phyloP scores from a whole-genome alignment of 2,329 filamentous ascomycete species.

The Rosellinia necatrix region DNA sequence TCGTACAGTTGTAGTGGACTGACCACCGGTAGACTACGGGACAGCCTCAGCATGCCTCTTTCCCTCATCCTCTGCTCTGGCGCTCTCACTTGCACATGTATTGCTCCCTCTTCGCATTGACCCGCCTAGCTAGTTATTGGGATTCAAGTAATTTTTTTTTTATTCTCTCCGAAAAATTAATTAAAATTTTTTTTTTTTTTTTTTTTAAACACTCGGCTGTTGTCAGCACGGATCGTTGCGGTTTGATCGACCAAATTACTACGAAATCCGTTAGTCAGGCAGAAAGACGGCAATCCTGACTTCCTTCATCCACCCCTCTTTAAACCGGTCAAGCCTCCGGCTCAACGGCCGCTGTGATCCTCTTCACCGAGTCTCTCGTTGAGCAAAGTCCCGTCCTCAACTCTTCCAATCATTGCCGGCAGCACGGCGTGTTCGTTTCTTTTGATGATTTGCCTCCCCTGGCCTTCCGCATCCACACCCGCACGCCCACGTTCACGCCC shows the following conservation, averaged over 20 bases:
- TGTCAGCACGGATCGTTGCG: constrained; percentile 28
- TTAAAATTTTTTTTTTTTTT: too few relatives aligned
- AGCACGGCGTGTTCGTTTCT: constrained; percentile 34
- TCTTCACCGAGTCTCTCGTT: constrained; percentile 41
- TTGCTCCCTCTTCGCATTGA: constrained; percentile 21
- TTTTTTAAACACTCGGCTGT: constrained; percentile 19
- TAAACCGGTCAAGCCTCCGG: constrained; percentile 42
- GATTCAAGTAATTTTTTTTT: constrained; percentile 20
- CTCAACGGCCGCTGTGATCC: constrained; percentile 37
- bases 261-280: constrained; percentile 31
- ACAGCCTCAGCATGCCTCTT: constrained; percentile 22
- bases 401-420: constrained; percentile 41
- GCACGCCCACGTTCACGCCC: constrained; percentile 22
- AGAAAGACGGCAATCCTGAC: constrained; percentile 29
- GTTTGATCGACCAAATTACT: constrained; percentile 33
- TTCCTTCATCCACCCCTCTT: constrained; percentile 37
- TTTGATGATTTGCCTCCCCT: constrained; percentile 31
- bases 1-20: constrained; percentile 21
- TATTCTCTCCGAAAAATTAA: too few relatives aligned
- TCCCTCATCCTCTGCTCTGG: constrained; percentile 12
- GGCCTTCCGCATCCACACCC: constrained; percentile 31
- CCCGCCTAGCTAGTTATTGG: constrained; percentile 3
- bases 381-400: constrained; percentile 29
- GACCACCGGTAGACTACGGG: background rate
- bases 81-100: constrained; percentile 3